phyloP scores from a whole-genome alignment of 2,329 filamentous ascomycete species.

The Curvularia eragrostidis region DNA sequence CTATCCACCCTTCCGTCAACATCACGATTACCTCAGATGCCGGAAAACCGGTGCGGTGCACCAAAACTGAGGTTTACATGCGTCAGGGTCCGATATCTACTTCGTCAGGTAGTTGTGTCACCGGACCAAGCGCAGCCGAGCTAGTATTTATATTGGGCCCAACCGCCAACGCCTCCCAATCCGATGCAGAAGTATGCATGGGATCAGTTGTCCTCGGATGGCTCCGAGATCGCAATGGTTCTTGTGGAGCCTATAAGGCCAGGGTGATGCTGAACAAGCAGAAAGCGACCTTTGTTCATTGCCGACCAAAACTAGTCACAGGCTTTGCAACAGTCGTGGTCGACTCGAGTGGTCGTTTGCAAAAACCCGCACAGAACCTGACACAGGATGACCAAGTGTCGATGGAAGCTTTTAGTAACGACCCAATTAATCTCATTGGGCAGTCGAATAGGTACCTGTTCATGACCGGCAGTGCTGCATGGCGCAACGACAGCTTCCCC shows the following conservation, averaged over 20 bases:
- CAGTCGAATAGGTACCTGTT: constrained; percentile 38
- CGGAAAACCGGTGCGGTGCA: neutral
- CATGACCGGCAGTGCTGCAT: constrained; percentile 25
- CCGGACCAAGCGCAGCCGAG: constrained; percentile 25
- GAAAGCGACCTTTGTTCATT: constrained; percentile 45
- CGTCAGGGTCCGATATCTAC: constrained; percentile 3
- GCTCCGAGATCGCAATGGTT: constrained; percentile 27
- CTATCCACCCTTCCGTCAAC: neutral
- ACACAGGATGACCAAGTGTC: neutral
- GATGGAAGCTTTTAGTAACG: constrained; percentile 31
- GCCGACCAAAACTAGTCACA: constrained; percentile 42
- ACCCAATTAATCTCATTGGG: constrained; percentile 28
- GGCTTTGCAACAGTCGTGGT: constrained; percentile 48
- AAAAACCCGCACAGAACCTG: constrained; percentile 5
- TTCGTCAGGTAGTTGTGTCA: neutral
- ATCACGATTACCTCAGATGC: neutral
- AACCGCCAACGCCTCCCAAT: constrained; percentile 23
- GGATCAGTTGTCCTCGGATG: constrained; percentile 36
- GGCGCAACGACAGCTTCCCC: constrained; percentile 58
- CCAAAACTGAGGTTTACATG: neutral
- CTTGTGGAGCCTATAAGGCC: constrained; percentile 13
- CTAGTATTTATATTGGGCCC: constrained; percentile 14
- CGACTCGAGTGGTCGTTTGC: constrained; percentile 41
- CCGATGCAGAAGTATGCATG: constrained; percentile 30
- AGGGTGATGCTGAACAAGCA: constrained; percentile 7